phyloP scores from a whole-genome alignment of 768 basidiomycete species.

The Clitopilus passeckerianus region DNA sequence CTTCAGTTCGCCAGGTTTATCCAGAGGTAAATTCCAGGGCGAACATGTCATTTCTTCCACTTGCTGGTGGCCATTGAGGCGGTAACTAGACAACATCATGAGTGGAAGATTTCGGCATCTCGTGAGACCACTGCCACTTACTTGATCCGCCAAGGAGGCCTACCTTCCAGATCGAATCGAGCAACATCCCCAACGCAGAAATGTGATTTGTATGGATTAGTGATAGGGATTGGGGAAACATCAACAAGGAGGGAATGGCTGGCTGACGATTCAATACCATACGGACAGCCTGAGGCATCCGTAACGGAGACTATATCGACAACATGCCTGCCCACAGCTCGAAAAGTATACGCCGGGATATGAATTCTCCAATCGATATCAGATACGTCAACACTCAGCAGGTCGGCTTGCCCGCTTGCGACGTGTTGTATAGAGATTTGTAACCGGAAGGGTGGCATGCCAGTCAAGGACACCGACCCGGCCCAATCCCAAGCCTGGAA shows the following conservation, averaged over 20 bases:
- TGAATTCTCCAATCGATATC: constrained; percentile 63
- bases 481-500: constrained; percentile 54
- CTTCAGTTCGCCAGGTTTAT: constrained; percentile 72
- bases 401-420: constrained; percentile 59
- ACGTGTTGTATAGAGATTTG: constrained; percentile 70
- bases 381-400: constrained; percentile 44
- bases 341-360: constrained; percentile 63
- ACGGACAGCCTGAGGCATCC: constrained; percentile 78
- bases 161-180: constrained; percentile 88
- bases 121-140: constrained; percentile 31
- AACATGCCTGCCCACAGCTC: constrained; percentile 71
- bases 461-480: constrained; percentile 63
- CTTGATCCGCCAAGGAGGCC: constrained; percentile 85
- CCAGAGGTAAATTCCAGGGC: constrained; percentile 75
- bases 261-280: constrained; percentile 54
- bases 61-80: constrained; percentile 65
- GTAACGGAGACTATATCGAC: constrained; percentile 68
- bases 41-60: constrained; percentile 68
- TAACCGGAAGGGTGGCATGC: constrained; percentile 84
- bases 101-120: no score
- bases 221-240: constrained; percentile 87
- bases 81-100: constrained; percentile 58
- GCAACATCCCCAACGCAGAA: constrained; percentile 85
- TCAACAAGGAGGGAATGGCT: constrained; percentile 67
- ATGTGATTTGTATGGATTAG: constrained; percentile 76